Conservation (phyloP, 164 flowering plant species). For the Piper betle region DNA sequence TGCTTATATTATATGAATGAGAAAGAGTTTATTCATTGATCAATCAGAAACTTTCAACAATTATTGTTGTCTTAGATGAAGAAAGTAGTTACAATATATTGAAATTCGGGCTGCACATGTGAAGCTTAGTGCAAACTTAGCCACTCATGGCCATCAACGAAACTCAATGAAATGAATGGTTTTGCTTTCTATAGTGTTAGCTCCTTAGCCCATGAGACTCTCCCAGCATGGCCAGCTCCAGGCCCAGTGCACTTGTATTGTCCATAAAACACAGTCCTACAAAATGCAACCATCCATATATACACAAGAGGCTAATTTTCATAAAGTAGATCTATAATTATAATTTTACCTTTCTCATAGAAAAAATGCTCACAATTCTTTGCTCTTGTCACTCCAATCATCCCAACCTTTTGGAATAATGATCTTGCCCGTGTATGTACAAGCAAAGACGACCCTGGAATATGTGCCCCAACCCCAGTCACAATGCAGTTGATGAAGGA, state of each 20-base stretch:
- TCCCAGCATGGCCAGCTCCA: conserved; percentile 39
- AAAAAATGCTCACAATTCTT: conserved; percentile 34
- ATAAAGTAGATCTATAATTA: too few species aligned
- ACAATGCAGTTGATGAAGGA: conserved; percentile 49
- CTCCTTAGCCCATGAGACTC: conserved; percentile 58
- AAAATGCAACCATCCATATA: conserved; percentile 1
- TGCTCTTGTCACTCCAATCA: conserved; percentile 47
- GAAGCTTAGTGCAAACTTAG: conserved; percentile 8
- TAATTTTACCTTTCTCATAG: too few species aligned
- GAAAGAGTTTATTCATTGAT: background rate
- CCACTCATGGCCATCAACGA: conserved; percentile 51
- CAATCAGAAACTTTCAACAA: background rate
- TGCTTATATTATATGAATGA: background rate
- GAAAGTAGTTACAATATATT: too few species aligned
- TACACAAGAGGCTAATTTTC: too few species aligned
- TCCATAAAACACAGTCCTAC: conserved; percentile 70
- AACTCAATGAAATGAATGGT: conserved; percentile 41
- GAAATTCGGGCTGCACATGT: background rate
- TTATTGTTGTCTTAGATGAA: background rate
- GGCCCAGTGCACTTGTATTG: conserved; percentile 65
- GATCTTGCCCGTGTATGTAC: conserved; percentile 53
- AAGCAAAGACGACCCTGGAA: conserved; percentile 55
- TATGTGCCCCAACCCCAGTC: conserved; percentile 59
- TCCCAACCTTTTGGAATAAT: conserved; percentile 49
- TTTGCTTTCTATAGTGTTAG: conserved; percentile 42